These are phyloP conservation scores for Venturia asperata DNA, from an alignment of 2,329 filamentous ascomycete genomes.

Conservation along the genomic window DNA sequence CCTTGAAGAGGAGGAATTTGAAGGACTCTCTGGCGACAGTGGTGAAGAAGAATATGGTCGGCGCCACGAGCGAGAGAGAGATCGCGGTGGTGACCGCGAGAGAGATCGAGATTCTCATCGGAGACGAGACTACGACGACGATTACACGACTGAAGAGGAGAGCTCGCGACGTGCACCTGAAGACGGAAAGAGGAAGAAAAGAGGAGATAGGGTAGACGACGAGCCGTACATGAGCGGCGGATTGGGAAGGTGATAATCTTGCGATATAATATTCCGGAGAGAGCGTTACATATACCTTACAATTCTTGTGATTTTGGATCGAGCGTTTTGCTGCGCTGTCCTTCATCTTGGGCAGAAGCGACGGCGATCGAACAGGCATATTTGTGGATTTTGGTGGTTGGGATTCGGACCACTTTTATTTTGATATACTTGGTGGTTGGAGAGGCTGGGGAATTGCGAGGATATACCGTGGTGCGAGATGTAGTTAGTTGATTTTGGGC, in stretches of 20 bases:
- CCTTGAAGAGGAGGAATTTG: background rate
- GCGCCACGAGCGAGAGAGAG: conserved; percentile 13
- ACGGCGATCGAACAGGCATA: background rate
- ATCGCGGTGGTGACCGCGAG: background rate
- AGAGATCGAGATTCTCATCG: conserved; percentile 17
- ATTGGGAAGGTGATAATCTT: conserved; percentile 4
- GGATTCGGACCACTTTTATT: background rate
- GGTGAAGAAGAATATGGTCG: conserved; percentile 3
- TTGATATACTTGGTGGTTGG: background rate
- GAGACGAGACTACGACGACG: conserved; percentile 9
- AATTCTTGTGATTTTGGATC: background rate
- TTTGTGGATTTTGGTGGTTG: background rate
- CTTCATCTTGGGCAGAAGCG: background rate
- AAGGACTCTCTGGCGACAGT: background rate
- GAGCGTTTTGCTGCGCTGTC: background rate
- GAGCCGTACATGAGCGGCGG: conserved; percentile 16
- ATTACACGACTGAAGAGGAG: conserved; percentile 15
- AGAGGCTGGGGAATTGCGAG: background rate
- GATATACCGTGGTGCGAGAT: background rate
- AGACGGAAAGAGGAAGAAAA: conserved; percentile 15
- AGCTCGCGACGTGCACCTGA: conserved; percentile 1
- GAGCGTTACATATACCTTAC: background rate
- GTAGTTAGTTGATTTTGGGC: background rate
- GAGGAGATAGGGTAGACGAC: background rate
- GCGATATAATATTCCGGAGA: background rate